Base-by-base conservation (phyloP, 2,329 filamentous ascomycete genomes). In the Gyromitra esculenta region DNA sequence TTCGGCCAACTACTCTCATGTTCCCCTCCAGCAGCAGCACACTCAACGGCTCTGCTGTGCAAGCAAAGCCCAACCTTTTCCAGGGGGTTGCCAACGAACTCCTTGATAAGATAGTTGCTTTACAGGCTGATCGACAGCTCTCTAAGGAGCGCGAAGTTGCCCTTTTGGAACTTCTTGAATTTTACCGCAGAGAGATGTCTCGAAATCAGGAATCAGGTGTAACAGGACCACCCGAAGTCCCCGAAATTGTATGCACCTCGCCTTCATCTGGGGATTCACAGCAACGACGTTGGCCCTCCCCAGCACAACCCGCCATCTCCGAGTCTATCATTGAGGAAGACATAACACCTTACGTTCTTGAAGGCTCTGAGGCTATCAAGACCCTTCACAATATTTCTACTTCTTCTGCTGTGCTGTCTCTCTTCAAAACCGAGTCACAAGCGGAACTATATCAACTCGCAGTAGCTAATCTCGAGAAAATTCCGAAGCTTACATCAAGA, bases 91-190 rank as follows among this genome's bases (percentile, higher is more conserved):
- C 2, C 25, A 31, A 60, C 1, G 66, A 69, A 6, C 66, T 69
- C 7, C 18, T 50, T 37, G 41, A 50, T 15, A 69, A 69, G 41
- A 60, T 69, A 9, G 31, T 52, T 2, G 15, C 25, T 25, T 15
- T 69, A 25, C 66, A 69, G n/a, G 35, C n/a, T 9, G 66, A 69
- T 45, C 41, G 54, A 18, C 66, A 60, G n/a, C 43, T 69, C 15
- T 18, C 41, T 6, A 56, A 37, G n/a, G 66, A 59, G 41, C 66
- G 66, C 31, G 66, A 69, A 41, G 13, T 35, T 3, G 66, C 66
- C 5, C 43, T 69, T 11, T 11, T 69, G n/a, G 66, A 69, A 11
- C 54, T 69, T 41, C 5, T 69, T 37, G 8, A 50, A 5, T 69
- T 60, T 31, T 50, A 69, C n/a, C 54, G 43, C 11, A 69, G 60